Evolutionary conservation across 139 green algal species (phyloP).

Genomic region (Pseudopediastrum boryanum): DNA sequence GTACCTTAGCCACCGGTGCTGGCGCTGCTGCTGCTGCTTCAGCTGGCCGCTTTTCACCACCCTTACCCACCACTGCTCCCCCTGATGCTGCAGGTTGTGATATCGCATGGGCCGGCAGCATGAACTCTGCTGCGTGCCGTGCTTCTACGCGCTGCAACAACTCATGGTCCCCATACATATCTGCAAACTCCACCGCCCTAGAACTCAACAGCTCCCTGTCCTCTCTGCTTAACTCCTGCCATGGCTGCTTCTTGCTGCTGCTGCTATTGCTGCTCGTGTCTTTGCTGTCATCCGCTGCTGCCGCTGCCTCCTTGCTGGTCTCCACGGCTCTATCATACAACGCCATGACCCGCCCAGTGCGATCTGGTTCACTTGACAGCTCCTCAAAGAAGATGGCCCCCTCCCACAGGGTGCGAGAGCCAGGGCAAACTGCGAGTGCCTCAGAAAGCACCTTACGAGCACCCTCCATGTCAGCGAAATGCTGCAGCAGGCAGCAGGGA

Average conservation of each 20-base stretch:
- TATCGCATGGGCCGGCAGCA: too few species aligned
- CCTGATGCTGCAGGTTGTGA: too few species aligned
- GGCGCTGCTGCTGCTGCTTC: too few species aligned
- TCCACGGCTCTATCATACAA: slow-evolving; percentile 56
- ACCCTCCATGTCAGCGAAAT: slow-evolving; percentile 29
- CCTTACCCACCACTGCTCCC: too few species aligned
- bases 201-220: slow-evolving; percentile 56
- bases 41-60: too few species aligned
- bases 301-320: background rate
- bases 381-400: slow-evolving; percentile 73
- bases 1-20: too few species aligned
- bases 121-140: slow-evolving; percentile 57
- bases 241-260: background rate
- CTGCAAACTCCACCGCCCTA: slow-evolving; percentile 62
- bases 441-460: slow-evolving; percentile 56
- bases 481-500: background rate
- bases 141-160: slow-evolving; percentile 26
- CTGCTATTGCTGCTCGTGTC: background rate
- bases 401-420: slow-evolving; percentile 64
- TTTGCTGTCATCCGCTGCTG: background rate
- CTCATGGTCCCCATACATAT: slow-evolving; percentile 49
- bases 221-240: background rate
- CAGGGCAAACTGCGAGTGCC: slow-evolving; percentile 45
- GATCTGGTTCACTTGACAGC: slow-evolving; percentile 32
- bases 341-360: slow-evolving; percentile 47